Percentiles rank a stretch among this genome's conserved stretches.
Conservation (phyloP, 176 grass and related monocot species). For the Avena eriantha region DNA sequence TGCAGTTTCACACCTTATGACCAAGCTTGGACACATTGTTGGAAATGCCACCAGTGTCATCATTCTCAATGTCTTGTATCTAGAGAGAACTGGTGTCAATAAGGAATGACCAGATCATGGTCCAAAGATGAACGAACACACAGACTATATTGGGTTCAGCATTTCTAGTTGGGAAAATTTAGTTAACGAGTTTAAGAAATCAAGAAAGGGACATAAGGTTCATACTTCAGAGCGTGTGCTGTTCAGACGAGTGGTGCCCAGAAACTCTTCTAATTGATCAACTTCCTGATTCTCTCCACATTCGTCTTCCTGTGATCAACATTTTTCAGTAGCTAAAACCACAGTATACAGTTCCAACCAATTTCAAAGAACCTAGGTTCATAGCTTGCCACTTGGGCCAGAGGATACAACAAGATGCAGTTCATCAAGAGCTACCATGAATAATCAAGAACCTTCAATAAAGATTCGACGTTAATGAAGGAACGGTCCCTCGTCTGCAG, state of each 20-base stretch:
- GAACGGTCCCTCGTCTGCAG: not conserved
- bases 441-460: not conserved
- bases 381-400: not conserved
- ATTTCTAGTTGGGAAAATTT: not conserved
- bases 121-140: not conserved
- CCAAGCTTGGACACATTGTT: not conserved
- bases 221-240: not conserved
- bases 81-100: slow-evolving; percentile 16
- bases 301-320: not conserved
- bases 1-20: not conserved
- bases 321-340: not conserved
- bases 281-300: not conserved
- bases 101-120: not conserved
- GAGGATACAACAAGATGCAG: not conserved
- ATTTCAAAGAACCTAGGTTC: not conserved
- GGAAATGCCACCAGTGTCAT: not conserved
- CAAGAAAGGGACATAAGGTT: not conserved
- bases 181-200: not conserved
- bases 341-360: not conserved
- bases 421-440: not conserved
- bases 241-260: not conserved
- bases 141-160: not conserved
- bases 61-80: not conserved
- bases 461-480: not conserved
- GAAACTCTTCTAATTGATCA: not conserved